These are phyloP conservation scores for Moringa oleifera DNA, from an alignment of 345 rosid genomes.

Conservation along the genomic window DNA sequence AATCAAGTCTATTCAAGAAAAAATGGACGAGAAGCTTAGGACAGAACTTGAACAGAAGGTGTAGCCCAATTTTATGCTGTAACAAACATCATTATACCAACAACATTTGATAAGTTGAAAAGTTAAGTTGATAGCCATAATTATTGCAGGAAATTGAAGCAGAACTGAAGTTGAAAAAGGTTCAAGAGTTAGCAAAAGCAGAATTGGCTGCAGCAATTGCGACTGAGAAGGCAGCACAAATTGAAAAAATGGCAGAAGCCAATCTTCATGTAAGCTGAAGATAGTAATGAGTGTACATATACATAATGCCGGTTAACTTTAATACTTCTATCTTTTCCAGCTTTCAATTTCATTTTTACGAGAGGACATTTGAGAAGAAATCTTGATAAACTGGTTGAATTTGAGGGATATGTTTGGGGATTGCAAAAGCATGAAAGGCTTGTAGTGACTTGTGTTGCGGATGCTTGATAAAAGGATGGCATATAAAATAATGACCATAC, in stretches of 20 bases:
- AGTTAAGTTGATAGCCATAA: slow-evolving; percentile 21
- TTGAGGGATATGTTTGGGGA: background rate
- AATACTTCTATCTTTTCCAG: background rate
- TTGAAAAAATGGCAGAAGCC: slow-evolving; percentile 85
- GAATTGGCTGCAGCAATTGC: slow-evolving; percentile 68
- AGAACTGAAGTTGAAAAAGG: slow-evolving; percentile 44
- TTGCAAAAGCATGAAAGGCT: too few relatives aligned
- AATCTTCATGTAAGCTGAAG: slow-evolving; percentile 69
- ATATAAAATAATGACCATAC: background rate
- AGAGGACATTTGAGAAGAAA: background rate
- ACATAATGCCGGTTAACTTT: background rate
- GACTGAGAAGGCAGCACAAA: slow-evolving; percentile 77
- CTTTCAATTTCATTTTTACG: background rate
- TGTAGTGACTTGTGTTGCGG: background rate
- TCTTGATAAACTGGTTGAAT: background rate
- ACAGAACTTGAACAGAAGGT: slow-evolving; percentile 86
- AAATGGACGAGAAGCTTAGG: slow-evolving; percentile 75
- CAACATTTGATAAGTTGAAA: slow-evolving; percentile 7
- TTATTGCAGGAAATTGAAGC: slow-evolving; percentile 70
- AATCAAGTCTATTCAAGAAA: slow-evolving; percentile 72
- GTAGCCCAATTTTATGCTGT: slow-evolving; percentile 6
- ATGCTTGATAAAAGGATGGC: background rate
- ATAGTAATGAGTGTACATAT: background rate
- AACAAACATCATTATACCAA: slow-evolving; percentile 6
- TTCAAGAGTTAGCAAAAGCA: slow-evolving; percentile 72